phyloP scores from a whole-genome alignment of 2,329 filamentous ascomycete genomes.

The Onygena corvina region DNA sequence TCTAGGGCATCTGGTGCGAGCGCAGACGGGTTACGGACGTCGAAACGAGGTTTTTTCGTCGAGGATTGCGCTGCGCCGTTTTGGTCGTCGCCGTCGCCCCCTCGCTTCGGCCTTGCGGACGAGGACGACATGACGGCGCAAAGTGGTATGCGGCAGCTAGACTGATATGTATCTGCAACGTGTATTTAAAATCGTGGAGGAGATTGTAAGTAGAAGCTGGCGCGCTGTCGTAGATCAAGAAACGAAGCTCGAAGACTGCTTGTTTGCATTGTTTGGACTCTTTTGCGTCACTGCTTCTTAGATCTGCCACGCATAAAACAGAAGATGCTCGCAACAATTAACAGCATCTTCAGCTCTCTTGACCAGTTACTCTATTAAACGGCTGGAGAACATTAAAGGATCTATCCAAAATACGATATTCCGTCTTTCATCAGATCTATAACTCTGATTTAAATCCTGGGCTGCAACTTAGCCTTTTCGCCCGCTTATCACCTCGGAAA shows the following conservation, averaged over 20 bases:
- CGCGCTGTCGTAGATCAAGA: not conserved
- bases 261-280: constrained; percentile 14
- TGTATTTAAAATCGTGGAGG: not conserved
- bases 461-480: too few species aligned
- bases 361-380: too few species aligned
- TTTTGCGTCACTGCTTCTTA: constrained; percentile 26
- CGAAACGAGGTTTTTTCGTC: constrained; percentile 76
- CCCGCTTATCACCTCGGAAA: too few species aligned
- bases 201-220: not conserved
- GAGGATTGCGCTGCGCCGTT: constrained; percentile 59
- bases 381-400: too few species aligned
- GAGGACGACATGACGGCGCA: constrained; percentile 35
- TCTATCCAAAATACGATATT: too few species aligned
- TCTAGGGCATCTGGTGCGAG: constrained; percentile 71
- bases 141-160: constrained; percentile 28
- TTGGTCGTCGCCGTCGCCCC: constrained; percentile 71
- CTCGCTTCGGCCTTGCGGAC: constrained; percentile 68
- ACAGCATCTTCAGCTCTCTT: not conserved
- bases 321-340: not conserved
- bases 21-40: constrained; percentile 85
- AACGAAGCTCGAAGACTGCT: not conserved
- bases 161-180: too few species aligned
- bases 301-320: not conserved
- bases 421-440: too few species aligned
- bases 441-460: too few species aligned